Conservation (phyloP, 2,329 filamentous ascomycete species). For the Lachnellula hyalina region DNA sequence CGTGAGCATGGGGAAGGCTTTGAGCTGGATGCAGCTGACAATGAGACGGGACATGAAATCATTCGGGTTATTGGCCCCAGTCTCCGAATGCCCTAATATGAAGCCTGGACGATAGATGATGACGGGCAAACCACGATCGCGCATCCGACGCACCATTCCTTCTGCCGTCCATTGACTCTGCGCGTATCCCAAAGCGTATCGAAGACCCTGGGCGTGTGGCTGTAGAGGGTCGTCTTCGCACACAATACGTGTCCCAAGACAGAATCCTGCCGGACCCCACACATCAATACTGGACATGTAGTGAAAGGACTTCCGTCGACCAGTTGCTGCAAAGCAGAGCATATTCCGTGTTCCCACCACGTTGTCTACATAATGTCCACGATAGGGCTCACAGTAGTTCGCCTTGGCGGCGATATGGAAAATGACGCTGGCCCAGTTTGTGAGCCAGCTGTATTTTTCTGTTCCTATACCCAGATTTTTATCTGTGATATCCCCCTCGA, state of each 20-base stretch:
- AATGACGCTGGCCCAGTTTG: not conserved
- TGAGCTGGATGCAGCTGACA: not conserved
- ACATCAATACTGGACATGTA: not conserved
- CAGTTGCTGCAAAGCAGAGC: not conserved
- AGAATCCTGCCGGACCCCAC: not conserved
- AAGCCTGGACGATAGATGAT: conserved; percentile 1
- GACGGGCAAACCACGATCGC: not conserved
- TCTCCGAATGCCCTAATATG: not conserved
- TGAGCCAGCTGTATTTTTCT: not conserved
- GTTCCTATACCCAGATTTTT: not conserved
- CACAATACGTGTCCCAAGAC: not conserved
- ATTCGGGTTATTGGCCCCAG: not conserved
- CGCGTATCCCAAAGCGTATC: not conserved
- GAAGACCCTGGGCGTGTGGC: not conserved
- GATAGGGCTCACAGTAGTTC: not conserved
- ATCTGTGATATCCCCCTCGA: too few species aligned
- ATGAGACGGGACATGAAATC: not conserved
- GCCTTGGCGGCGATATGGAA: not conserved
- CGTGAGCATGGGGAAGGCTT: not conserved
- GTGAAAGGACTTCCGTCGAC: not conserved
- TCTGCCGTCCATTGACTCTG: not conserved
- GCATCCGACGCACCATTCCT: not conserved
- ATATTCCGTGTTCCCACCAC: not conserved
- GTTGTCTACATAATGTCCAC: not conserved
- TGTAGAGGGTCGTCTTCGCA: not conserved